Evolutionary conservation across 148 eudicot genomes (phyloP), one percentile per base, ranked within the genome.

Genomic region (Drosera capensis): DNA sequence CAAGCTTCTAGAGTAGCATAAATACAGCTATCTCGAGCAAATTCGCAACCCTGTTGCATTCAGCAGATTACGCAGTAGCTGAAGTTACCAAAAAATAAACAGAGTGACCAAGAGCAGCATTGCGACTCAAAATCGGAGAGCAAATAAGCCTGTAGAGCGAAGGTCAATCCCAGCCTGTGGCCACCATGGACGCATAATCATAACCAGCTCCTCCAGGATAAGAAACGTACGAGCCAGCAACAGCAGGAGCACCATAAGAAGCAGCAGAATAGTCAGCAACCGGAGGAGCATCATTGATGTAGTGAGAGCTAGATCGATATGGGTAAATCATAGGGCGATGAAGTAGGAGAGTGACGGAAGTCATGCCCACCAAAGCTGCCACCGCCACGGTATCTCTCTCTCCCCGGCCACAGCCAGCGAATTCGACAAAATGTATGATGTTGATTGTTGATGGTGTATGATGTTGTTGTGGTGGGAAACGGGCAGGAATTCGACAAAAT

Each of bases 111-210:
- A n/a, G n/a, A n/a, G n/a, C n/a, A n/a, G n/a, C n/a, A n/a, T n/a
- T n/a, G n/a, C n/a, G n/a, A n/a, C n/a, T n/a, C n/a, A n/a, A n/a
- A n/a, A n/a, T n/a, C n/a, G n/a, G n/a, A n/a, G n/a, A n/a, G n/a
- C n/a, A n/a, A n/a, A n/a, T 11, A 34, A 4, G 38, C 38, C n/a
- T 13, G 38, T 34, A 9, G n/a, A n/a, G 12, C 40, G 1, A 14
- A 1, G 14, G 25, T 71, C 58, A 74, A 3, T 71, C 81, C 86
- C 86, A 79, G 28, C 80, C 80, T 31, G 60, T 70, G 12, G 85
- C 74, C 48, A 51, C 61, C 29, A 78, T 47, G 2, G 69, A 31
- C 31, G 49, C 73, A 31, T 74, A 63, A 18, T 61, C 80, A 49
- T 20, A 56, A 36, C 46, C 28, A 48, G 45, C 49, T 1, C 58